Base-by-base conservation (phyloP, 345 rosid species). In the Firmiana major region DNA sequence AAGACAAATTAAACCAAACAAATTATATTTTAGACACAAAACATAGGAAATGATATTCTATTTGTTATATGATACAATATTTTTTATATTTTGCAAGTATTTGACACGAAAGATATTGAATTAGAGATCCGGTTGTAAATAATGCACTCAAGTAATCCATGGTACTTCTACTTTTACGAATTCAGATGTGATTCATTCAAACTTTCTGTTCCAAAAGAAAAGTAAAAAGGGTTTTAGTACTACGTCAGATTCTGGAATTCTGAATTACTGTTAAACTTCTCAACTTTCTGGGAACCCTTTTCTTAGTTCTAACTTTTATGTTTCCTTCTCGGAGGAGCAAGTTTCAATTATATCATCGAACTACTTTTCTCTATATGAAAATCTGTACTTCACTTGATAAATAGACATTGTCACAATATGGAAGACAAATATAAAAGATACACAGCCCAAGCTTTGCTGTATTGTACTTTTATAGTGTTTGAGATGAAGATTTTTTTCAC, bases 311-410 rank as follows among this genome's bases (percentile, higher is more conserved):
- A 5, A 60, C 19, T 13, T 60, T 60, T 12, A 7, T 12, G 0
- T 60, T 60, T 28, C 40, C 19, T 60, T 60, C 6, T 13, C 42
- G 3, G 19, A 26, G n/a, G 31, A 7, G 28, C 62, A 28, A 21
- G 9, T 58, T 58, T 15, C 13, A 40, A 40, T 22, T 22, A 17
- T 42, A 42, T 8, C 49, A 42, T 7, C 54, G 43, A 67, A 67
- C 7, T 12, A 11, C 12, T 65, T 65, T 24, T 22, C 8, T 28
- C 6, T 22, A 43, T 26, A 60, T 55, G 59, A 36, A 68, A 76
- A 76, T 21, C 53, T 76, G 74, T 71, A 49, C 73, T 80, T 69
- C 38, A 70, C 65, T 75, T 62, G 67, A 36, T 48, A 51, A 69
- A n/a, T 3, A 17, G n/a, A 17, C 49, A 57, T 57, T 53, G 81